These are phyloP conservation scores for Rhizophagus sp. DNA, from an alignment of 192 early-diverging fungal genomes.

Conservation along the genomic window DNA sequence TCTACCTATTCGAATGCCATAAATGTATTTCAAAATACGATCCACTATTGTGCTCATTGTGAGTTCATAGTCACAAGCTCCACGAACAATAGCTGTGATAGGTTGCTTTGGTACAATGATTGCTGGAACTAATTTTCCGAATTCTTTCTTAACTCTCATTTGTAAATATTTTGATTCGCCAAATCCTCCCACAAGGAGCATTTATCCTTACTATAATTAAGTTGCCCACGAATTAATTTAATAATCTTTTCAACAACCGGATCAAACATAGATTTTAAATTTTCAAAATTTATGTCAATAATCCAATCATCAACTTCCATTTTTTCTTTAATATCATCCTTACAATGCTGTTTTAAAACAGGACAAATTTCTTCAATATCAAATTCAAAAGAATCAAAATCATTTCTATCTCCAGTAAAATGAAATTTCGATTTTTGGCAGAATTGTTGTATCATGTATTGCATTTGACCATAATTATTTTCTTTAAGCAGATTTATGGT, in stretches of 20 bases:
- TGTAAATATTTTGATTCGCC: slow-evolving; percentile 47
- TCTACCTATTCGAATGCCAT: too few species aligned
- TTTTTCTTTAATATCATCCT: slow-evolving; percentile 31
- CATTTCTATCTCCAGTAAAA: neutral
- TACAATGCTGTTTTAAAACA: neutral
- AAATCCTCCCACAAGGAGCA: slow-evolving; percentile 55
- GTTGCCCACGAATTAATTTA: slow-evolving; percentile 42
- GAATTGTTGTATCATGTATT: slow-evolving; percentile 19
- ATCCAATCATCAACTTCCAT: slow-evolving; percentile 43
- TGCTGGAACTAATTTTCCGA: neutral
- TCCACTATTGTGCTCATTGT: neutral
- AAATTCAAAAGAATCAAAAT: neutral
- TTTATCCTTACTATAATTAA: slow-evolving; percentile 33
- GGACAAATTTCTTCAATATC: slow-evolving; percentile 21
- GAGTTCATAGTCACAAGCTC: neutral
- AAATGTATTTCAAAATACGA: too few species aligned
- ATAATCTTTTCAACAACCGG: slow-evolving; percentile 54
- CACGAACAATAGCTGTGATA: slow-evolving; percentile 20
- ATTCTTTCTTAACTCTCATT: slow-evolving; percentile 35
- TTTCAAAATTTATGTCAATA: slow-evolving; percentile 21
- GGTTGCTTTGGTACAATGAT: too few species aligned
- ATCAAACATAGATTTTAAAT: slow-evolving; percentile 44
- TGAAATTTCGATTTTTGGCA: neutral
- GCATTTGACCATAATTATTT: slow-evolving; percentile 27
- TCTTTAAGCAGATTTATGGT: slow-evolving; percentile 1